These are phyloP conservation scores for Aspergillus diversus DNA, from an alignment of 495 filamentous ascomycete species.

Conservation along the genomic window DNA sequence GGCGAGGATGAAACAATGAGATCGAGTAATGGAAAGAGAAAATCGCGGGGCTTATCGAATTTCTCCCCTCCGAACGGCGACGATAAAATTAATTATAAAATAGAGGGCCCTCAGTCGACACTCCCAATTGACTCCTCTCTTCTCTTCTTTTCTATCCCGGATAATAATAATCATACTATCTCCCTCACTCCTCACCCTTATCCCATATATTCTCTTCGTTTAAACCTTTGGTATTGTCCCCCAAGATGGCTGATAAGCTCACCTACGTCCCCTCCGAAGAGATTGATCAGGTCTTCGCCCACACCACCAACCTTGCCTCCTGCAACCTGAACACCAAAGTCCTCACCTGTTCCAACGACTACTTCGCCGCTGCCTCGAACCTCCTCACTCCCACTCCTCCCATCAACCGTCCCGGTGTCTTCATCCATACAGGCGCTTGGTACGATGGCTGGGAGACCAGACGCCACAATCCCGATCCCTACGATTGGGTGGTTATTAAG, in stretches of 20 bases:
- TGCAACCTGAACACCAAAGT: conserved; percentile 72
- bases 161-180: background rate
- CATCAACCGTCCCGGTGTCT: conserved; percentile 77
- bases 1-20: conserved; percentile 18
- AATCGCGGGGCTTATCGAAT: conserved; percentile 9
- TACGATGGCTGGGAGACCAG: conserved; percentile 96
- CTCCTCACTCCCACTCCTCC: conserved; percentile 76
- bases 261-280: conserved; percentile 52
- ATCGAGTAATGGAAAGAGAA: conserved; percentile 21
- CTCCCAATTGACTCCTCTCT: background rate
- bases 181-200: background rate
- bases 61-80: background rate
- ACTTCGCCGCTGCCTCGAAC: conserved; percentile 83
- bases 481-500: conserved; percentile 83
- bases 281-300: conserved; percentile 71
- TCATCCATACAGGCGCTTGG: conserved; percentile 86
- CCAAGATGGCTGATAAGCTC: conserved; percentile 16
- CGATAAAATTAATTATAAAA: conserved; percentile 5
- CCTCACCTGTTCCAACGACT: conserved; percentile 82
- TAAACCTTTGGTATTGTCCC: too few relatives aligned
- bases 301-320: conserved; percentile 73
- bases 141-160: background rate
- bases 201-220: background rate
- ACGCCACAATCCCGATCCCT: conserved; percentile 76
- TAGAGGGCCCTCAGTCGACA: background rate